Evolutionary conservation across 805 yeast species (phyloP), one percentile per base, ranked within the genome.

Genomic region (Wickerhamiella lipophila): DNA sequence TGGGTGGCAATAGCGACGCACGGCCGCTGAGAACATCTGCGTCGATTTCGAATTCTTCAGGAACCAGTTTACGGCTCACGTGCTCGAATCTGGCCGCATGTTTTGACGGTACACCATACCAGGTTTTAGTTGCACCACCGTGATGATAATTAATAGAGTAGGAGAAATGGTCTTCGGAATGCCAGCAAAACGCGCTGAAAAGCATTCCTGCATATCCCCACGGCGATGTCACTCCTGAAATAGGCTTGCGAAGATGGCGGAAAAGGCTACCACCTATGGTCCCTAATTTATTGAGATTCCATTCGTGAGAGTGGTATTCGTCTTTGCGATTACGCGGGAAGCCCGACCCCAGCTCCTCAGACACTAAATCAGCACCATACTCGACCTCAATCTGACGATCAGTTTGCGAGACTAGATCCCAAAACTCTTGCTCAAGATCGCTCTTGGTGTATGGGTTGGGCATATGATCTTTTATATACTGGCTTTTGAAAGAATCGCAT

Each of bases 141-240:
- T 88, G 96, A 62, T 94, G 94, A 62, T 88, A 88, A 62, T 89
- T 89, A 3, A 94, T 88, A 46, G 94, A 83, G 52, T 85, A 70
- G 0, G 96, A 84, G 61, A 83, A 86, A 61, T 89, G 96, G 63
- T 88, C 97, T 59, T 88, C 97, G 51, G 83, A 81, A 63, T 89
- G 96, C 96, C 96, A 89, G 64, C 97, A 88, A 61, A 89, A 89
- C 1, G 96, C 85, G 1, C 94, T 82, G 58, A 86, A 78, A 45
- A 85, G 70, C 46, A 94, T 84, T 0, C 97, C 97, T 13, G 88
- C 77, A 59, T 88, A 88, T 2, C 87, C 73, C 97, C 97, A 88
- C 0, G 97, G 97, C 16, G 83, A 75, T 0, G 96, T 87, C 86
- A 88, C 88, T 0, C 97, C 97, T 0, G 95, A 81, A 8, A 89